Base-by-base conservation (phyloP, 305 asterid species). In the Plantago coronopus region DNA sequence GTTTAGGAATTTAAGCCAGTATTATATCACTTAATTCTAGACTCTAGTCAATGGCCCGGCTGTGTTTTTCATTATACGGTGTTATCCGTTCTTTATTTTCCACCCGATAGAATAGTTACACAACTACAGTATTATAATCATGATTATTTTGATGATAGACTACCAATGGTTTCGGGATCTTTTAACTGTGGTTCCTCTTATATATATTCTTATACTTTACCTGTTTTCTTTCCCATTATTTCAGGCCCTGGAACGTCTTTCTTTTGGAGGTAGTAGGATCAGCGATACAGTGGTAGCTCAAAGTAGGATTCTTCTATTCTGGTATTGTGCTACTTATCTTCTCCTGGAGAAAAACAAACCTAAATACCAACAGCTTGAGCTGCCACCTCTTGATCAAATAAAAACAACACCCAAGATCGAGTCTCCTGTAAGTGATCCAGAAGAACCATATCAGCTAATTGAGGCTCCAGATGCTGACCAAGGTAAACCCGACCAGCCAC, bases 311-410 rank as follows among this genome's bases (percentile, higher is more conserved):
- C 77, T 89, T 34, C 44, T 87, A 29, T 89, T 93, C 64, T 89
- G 97, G 99, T 87, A 93, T 65, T 89, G 78, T 85, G 84, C 93
- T 17, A 87, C 97, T 5, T 93, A 79, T 78, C 88, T 87, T 65
- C 84, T 93, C 74, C 82, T 93, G 76, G 86, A 89, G 89, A 93
- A 79, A 81, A 93, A 93, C 29, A 93, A 89, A 48, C 97, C 96
- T 22, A 89, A 82, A 70, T 93, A 82, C 74, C 97, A 89, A 73
- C 83, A 68, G 64, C 97, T 93, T 31, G 85, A 85, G 78, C 79
- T 61, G 34, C 88, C 87, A 68, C 69, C 80, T 49, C 20, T 18
- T 2, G 77, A 75, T 65, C 83, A 81, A 80, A 63, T 34, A 21
- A 76, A 73, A 56, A 65, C 73, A 51, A 74, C 66, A 40, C 29